Evolutionary conservation across 306 rosid species (phyloP), one percentile per base, ranked within the genome.

Genomic region (Trichosanthes truncata): DNA sequence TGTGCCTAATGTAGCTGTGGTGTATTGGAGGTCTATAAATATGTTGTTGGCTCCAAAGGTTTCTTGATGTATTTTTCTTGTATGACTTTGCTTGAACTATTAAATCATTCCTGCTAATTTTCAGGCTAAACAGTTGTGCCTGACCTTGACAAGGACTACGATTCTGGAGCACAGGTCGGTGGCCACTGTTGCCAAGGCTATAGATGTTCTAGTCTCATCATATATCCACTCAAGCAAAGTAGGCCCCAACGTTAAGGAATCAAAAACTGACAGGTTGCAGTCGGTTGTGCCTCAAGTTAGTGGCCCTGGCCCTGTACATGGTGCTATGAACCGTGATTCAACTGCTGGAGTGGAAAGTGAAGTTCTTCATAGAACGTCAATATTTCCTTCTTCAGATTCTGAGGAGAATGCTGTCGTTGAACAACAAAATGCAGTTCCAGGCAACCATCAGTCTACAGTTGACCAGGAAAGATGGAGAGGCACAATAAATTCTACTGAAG

Each of bases 91-190:
- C 41, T 79, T 65, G 20, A 29, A 11, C 59, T 48, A 63, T 57
- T 79, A 45, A 76, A 56, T 71, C 57, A 73, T 49, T 76, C 77
- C 56, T 82, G 84, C 69, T 21, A 74, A 77, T 76, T 79, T 87
- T 83, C 96, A 95, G 99, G 97, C 96, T 79, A 95, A 95, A 80
- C 93, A 91, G 79, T 86, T 95, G 89, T 93, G 91, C 88, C 83
- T 93, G 90, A 92, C 90, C 63, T 86, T 93, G 62, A 79, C 86
- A 72, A 84, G 89, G 31, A 92, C 92, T 53, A 91, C 87, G 62
- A 88, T 95, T 87, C 91, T 95, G 46, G 99, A 91, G 82, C 94
- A 84, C 77, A 89, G 94, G 79, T 94, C 99, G 69, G 87, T 95
- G 62, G 49, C 92, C 35, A 78, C 87, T 80, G 92, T 93, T 87